Evolutionary conservation across 768 basidiomycete species (phyloP), one percentile per base, ranked within the genome.

Genomic region (Boletus subcaerulescens): DNA sequence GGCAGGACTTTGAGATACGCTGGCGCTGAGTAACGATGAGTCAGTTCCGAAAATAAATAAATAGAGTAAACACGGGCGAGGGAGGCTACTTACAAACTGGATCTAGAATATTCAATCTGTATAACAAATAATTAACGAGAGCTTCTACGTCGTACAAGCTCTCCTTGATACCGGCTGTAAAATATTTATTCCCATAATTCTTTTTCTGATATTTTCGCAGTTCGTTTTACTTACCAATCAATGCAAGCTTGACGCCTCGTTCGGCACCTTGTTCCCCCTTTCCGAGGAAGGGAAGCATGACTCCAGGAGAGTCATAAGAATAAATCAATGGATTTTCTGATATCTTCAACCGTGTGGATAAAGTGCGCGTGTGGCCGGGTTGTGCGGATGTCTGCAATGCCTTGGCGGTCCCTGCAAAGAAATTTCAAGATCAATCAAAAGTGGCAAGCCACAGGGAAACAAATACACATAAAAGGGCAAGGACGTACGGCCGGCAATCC

Each of bases 251-350:
- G 50, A 97, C 80, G 12, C 91, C 96, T 65, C 91, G 80, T 71
- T 99, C 97, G 48, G 92, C 87, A 17, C 93, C 96, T 59, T 80
- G 80, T 51, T 82, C 78, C 5, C 97, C 97, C 55, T 77, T 82
- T 1, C 97, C 97, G 31, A 98, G 80, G 73, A 89, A 98, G 12
- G 94, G 93, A 41, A 97, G 77, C 95, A 98, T 98, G 45, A 98
- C 91, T 3, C 97, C 97, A 3, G 97, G 97, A 10, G 92, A 86
- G 76, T 99, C 97, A 64, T 87, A 93, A 5, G 97, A 90, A 74
- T 98, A 98, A 12, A 97, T 87, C 9, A 84, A 74, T 3, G 94
- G 93, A 51, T 86, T 79, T 55, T 87, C 70, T 24, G 84, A 87
- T 50, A 99, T 77, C 72, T 93, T 93, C 42, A 98, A 77, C 33